Percentiles rank a stretch among this genome's conserved stretches.
phyloP scores from a whole-genome alignment of 345 rosid species.

The Aquilaria sinensis region DNA sequence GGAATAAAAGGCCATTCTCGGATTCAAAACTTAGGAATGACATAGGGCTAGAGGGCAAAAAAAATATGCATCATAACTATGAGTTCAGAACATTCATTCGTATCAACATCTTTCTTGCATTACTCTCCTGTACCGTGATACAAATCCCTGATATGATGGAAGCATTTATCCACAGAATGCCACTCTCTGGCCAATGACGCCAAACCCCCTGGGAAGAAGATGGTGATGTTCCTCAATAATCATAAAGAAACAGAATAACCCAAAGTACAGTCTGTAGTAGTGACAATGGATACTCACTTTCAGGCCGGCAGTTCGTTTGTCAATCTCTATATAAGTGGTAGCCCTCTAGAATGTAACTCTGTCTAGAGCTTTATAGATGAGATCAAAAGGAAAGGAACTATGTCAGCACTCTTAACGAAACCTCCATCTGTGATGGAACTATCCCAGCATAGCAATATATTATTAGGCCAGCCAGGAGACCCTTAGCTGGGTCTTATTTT shows the following conservation, averaged over 20 bases:
- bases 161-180: constrained; percentile 9
- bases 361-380: constrained; percentile 4
- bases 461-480: constrained; percentile 27
- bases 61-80: too few species aligned
- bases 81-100: too few species aligned
- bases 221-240: constrained; percentile 6
- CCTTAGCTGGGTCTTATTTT: constrained; percentile 16
- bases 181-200: constrained; percentile 12
- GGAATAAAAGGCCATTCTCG: too few species aligned
- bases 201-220: constrained; percentile 17
- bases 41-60: too few species aligned
- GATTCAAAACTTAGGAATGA: too few species aligned
- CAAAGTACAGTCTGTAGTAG: background rate
- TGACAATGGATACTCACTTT: constrained; percentile 19
- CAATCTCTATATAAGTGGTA: constrained; percentile 9
- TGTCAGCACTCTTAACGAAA: constrained; percentile 14
- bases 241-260: background rate
- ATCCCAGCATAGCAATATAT: constrained; percentile 16
- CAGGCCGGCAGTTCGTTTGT: constrained; percentile 6
- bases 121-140: constrained; percentile 8
- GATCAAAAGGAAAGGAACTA: constrained; percentile 8
- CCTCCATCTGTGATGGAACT: constrained; percentile 13
- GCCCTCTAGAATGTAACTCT: constrained; percentile 15
- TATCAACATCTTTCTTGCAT: background rate
- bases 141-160: constrained; percentile 17